Evolutionary conservation across 169 alveolate genomes (phyloP).

Genomic region (Cryptosporidium sp.): DNA sequence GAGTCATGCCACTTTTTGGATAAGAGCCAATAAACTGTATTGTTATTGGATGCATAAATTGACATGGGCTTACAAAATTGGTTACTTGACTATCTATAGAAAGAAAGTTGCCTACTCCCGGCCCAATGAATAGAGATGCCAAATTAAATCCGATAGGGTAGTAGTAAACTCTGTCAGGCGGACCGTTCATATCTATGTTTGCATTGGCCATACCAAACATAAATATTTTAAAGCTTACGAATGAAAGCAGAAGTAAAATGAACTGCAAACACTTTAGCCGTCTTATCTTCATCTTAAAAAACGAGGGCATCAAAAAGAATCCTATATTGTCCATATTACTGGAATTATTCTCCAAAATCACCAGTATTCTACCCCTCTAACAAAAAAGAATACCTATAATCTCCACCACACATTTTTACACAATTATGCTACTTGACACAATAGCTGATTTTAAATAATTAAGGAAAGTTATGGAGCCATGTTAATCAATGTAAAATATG

Average conservation of each 20-base stretch:
- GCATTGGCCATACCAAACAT: background rate
- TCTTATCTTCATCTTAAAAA: background rate
- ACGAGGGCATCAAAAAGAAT: background rate
- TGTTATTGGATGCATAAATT: conserved; percentile 74
- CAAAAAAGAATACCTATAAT: background rate
- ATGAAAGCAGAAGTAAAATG: background rate
- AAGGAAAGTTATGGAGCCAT: background rate
- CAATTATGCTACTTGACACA: conserved; percentile 21
- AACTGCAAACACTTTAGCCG: background rate
- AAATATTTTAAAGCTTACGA: background rate
- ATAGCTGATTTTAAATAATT: background rate
- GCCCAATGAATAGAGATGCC: conserved; percentile 47
- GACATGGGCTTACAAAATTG: conserved; percentile 69
- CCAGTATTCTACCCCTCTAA: background rate
- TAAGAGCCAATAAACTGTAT: conserved; percentile 65
- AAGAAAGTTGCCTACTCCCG: conserved; percentile 52
- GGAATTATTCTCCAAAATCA: background rate
- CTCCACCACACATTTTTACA: conserved; percentile 22
- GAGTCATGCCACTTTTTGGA: conserved; percentile 55
- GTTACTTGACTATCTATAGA: conserved; percentile 73
- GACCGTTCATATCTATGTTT: conserved; percentile 34
- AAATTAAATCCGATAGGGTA: conserved; percentile 70
- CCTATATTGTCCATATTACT: background rate
- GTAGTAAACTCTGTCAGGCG: conserved; percentile 57
- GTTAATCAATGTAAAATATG: background rate